Base-by-base conservation (phyloP, 768 basidiomycete genomes). In the Collybia mongolica region DNA sequence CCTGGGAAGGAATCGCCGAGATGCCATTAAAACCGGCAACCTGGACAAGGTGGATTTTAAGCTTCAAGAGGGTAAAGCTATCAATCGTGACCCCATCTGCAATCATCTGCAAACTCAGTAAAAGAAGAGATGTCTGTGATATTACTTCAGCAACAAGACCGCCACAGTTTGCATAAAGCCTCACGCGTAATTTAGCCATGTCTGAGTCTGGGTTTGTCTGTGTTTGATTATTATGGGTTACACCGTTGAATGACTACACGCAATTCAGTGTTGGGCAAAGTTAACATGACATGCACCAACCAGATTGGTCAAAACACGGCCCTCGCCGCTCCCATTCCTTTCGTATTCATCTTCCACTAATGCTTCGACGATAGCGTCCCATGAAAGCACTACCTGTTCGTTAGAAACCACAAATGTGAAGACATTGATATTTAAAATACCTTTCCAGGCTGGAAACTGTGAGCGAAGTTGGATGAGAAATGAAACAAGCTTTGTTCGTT, bases 391-490 rank as follows among this genome's bases (percentile, higher is more conserved):
- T 89, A 49, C 7, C 20, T 15, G 60, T 49, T 36, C 12, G 22
- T 18, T 11, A 23, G 18, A 36, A n/a, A 28, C 20, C n/a, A 20
- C 22, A 17, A 20, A 12, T 19, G 36, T 15, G 18, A 24, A 47
- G 19, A 40, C 6, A 38, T 49, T 28, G 24, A 5, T 22, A 38
- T 18, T n/a, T 28, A 5, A 47, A 64, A 45, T 55, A 87, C 88
- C 73, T 76, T 72, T 72, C 88, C 88, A 90, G 12, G 55, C 63
- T 15, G 85, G 77, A 64, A 89, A 85, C 65, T 86, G 78, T 0
- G 85, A 72, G n/a, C 73, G 81, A 23, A 91, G 73, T 57, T 85
- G 86, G 24, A 81, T 74, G 15, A 90, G 68, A 65, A 90, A 90
- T 7, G 75, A 71, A 14, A 82, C 69, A 9, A 90, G 70, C 44